Conservation (phyloP, 495 filamentous ascomycete genomes). For the Aspergillus sparsus region DNA sequence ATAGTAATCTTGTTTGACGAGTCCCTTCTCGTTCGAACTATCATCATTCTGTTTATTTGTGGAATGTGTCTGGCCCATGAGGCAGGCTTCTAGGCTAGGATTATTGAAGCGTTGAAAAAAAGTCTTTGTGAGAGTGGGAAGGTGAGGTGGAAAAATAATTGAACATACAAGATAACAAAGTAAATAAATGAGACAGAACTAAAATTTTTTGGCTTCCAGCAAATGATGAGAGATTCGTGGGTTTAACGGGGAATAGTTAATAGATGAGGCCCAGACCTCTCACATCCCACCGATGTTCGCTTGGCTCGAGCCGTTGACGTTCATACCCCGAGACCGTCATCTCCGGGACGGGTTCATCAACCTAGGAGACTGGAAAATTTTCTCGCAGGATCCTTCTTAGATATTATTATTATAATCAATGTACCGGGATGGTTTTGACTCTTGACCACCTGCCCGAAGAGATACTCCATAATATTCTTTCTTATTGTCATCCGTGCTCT, state of each 20-base stretch:
- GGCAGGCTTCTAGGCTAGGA: background rate
- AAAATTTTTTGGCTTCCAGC: background rate
- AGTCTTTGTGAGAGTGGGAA: no score
- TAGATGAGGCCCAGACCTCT: no score
- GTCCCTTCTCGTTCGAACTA: slow-evolving; percentile 22
- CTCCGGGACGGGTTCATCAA: background rate
- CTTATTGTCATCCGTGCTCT: slow-evolving; percentile 53
- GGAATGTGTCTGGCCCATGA: slow-evolving; percentile 84
- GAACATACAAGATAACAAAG: background rate
- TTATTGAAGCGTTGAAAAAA: background rate
- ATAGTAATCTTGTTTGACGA: slow-evolving; percentile 83
- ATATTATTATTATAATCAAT: slow-evolving; percentile 3
- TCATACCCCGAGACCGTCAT: no score
- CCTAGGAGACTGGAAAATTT: background rate
- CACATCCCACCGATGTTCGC: no score
- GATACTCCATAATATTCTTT: slow-evolving; percentile 69
- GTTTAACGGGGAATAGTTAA: no score
- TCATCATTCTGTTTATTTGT: slow-evolving; percentile 41
- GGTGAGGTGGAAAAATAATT: background rate
- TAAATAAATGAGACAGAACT: background rate
- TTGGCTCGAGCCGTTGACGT: no score
- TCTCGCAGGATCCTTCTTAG: background rate
- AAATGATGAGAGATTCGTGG: no score
- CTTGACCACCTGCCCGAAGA: slow-evolving; percentile 66
- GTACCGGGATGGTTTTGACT: slow-evolving; percentile 41